Evolutionary conservation across 139 green algal species (phyloP), one percentile per base, ranked within the genome.

Genomic region (Coelastrella sp.): DNA sequence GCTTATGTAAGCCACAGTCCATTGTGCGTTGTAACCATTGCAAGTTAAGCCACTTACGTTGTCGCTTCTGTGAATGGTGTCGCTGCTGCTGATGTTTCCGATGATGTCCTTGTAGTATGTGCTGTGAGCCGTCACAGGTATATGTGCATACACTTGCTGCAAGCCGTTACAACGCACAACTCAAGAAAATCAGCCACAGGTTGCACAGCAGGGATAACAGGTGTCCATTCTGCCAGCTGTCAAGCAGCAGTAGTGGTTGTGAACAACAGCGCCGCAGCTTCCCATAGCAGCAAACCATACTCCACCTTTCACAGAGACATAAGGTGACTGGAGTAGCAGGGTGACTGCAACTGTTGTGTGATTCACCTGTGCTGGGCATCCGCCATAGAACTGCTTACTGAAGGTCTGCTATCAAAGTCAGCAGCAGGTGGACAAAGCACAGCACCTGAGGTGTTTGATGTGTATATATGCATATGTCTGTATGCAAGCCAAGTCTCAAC

Each of bases 51-150:
- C 32, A 71, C 68, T 76, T 23, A 76, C 68, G 22, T 76, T 76
- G 68, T 76, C 68, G 68, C 68, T 76, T 17, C 68, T 76, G 68
- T 90, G 87, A 58, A 80, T 85, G 5, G 80, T 86, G 82, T 92
- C 80, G 57, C 88, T 92, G 78, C 87, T 96, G 60, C 95, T 98
- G 89, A 99, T 97, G 90, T 99, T 99, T 78, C 97, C 97, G 73
- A 99, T 99, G 32, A 95, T 93, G 85, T 99, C 97, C 5, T 94
- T 90, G 90, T 95, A 99, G 94, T 98, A 99, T 5, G 98, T 83
- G 0, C 90, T 92, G 85, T 94, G 83, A 0, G 96, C 96, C 2
- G 47, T 4, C 20, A 75, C 8, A 0, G 96, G 97, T 83, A 99
- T 90, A 47, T 85, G 80, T 0, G 95, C 96, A 7, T 73, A 68